A percentile compares a stretch with the other conserved stretches of the same genome.
Conservation (phyloP, 2,329 filamentous ascomycete species). For the Beauveria brongniartii region DNA sequence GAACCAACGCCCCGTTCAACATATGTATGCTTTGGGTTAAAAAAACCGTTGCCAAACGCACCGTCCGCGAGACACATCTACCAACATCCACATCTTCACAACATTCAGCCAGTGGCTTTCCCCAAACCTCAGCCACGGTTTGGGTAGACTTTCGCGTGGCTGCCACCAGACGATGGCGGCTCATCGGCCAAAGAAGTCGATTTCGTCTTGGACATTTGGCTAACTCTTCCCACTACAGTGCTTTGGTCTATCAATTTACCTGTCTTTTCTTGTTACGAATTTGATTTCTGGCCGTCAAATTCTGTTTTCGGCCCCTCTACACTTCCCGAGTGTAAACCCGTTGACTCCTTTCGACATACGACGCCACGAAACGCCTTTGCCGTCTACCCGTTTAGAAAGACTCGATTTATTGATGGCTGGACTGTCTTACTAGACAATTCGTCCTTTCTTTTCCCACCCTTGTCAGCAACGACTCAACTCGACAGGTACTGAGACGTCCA, state of each 20-base stretch:
- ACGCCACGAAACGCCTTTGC: background rate
- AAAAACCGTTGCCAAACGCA: background rate
- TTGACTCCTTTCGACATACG: background rate
- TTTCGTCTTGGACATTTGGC: background rate
- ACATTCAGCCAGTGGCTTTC: background rate
- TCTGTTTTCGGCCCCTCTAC: no score
- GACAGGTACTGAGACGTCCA: conserved; percentile 1
- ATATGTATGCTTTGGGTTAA: background rate
- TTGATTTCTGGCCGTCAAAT: background rate
- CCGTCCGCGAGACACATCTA: no score
- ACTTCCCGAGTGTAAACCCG: background rate
- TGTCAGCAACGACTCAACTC: background rate
- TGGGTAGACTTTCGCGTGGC: background rate
- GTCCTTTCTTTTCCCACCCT: background rate
- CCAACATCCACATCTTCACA: no score
- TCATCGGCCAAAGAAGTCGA: no score
- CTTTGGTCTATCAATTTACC: background rate
- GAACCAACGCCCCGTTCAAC: background rate
- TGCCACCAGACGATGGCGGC: background rate
- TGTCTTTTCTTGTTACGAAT: background rate
- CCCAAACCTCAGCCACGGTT: background rate
- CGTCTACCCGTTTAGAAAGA: background rate
- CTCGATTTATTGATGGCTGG: conserved; percentile 25
- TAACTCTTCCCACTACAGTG: background rate
- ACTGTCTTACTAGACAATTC: conserved; percentile 18